A percentile compares a stretch with the other conserved stretches of the same genome.
Conservation (phyloP, 2,329 filamentous ascomycete genomes). For the Calcarisporium arbuscula region DNA sequence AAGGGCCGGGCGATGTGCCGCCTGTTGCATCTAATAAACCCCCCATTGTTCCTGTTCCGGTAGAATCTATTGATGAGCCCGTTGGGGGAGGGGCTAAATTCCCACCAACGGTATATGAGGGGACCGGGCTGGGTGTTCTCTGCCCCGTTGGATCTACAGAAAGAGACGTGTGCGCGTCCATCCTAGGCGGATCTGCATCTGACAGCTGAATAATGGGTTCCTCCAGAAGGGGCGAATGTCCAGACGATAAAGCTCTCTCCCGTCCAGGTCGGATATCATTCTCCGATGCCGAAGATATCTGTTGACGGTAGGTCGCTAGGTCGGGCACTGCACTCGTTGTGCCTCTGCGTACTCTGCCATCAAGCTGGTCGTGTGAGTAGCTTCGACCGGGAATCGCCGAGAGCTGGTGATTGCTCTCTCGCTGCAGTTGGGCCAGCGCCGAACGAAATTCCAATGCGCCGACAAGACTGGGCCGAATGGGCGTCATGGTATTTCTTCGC, state of each 20-base stretch:
- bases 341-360: slow-evolving; percentile 17
- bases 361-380: slow-evolving; percentile 29
- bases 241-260: slow-evolving; percentile 14
- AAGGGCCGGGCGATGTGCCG: not conserved
- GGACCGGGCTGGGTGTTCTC: slow-evolving; percentile 21
- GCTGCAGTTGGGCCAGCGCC: slow-evolving; percentile 79
- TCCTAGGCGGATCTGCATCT: not conserved
- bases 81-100: slow-evolving; percentile 35
- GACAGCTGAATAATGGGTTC: not conserved
- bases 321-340: slow-evolving; percentile 20
- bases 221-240: slow-evolving; percentile 2
- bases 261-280: slow-evolving; percentile 6
- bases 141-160: slow-evolving; percentile 9
- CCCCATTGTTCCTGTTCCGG: not conserved
- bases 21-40: too few relatives aligned
- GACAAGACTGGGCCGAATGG: slow-evolving; percentile 87
- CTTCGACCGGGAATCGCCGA: slow-evolving; percentile 62
- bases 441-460: slow-evolving; percentile 92
- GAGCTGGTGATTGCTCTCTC: slow-evolving; percentile 68
- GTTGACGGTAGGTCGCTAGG: slow-evolving; percentile 8
- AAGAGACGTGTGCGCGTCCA: not conserved
- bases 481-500: slow-evolving; percentile 68
- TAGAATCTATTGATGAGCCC: slow-evolving; percentile 4
- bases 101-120: slow-evolving; percentile 30
- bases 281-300: slow-evolving; percentile 5